Base-by-base conservation (phyloP, 2,329 filamentous ascomycete species). In the Gnomoniopsis smithogilvyi region DNA sequence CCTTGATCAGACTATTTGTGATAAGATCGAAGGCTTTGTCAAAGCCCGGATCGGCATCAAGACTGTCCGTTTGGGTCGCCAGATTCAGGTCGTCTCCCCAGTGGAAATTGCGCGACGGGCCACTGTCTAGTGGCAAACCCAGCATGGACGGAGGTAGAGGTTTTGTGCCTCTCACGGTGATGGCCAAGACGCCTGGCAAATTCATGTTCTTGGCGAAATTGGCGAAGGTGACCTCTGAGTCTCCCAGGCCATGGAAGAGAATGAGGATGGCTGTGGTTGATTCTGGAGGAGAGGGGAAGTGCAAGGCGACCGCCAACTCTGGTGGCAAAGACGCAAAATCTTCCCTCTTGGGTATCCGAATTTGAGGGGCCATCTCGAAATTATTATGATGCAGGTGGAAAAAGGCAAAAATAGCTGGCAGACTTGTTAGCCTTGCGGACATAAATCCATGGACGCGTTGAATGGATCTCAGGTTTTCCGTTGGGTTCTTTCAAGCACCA, bases 191-290 rank as follows among this genome's bases (percentile, higher is more conserved):
- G 67, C 92, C 90, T 0, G 92, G 91, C 3, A 96, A 83, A 62
- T 82, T 79, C 62, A 96, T 75, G 65, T 84, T 85, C 58, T 79
- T 78, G 21, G 87, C 90, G 62, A 96, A 89, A 48, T 76, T 75
- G 61, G 84, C 81, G 71, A 95, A 96, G 38, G 89, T 80, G 3
- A 71, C 68, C 61, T 91, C 83, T 36, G 82, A 85, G 74, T 96
- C 92, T 63, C 92, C 92, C 14, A 96, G 83, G 64, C 92, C 92
- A 73, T 96, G 92, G 59, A 96, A 85, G 54, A 96, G 83, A 68
- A 96, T 76, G 62, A 96, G 84, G 65, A 96, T 80, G 66, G 93
- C 88, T 47, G 86, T 89, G 11, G 88, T 84, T 14, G 82, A 82
- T 62, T 89, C 84, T 41, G 82, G 75, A 22, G 82, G 79, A 30